A percentile compares a stretch with the other conserved stretches of the same genome.
Conservation (phyloP, 179 eudicot genomes). For the Spinacia oleracea region DNA sequence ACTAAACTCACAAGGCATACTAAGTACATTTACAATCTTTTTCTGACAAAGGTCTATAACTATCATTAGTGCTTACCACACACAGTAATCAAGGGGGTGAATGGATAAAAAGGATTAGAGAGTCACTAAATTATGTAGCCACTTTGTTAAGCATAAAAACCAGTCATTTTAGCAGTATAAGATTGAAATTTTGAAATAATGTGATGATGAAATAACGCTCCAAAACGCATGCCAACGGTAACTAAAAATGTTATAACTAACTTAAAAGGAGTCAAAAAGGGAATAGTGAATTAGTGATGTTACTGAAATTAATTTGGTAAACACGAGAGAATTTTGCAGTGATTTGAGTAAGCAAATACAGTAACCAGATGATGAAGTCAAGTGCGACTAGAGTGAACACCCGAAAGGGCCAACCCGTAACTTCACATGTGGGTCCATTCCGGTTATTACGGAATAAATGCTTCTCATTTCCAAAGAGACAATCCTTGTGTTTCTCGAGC, state of each 20-base stretch:
- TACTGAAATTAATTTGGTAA: neutral
- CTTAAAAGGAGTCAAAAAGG: constrained; percentile 3
- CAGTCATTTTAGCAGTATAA: neutral
- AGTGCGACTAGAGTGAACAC: neutral
- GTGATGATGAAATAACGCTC: constrained; percentile 14
- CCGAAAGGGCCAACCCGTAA: neutral
- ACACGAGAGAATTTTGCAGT: neutral
- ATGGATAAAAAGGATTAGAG: neutral
- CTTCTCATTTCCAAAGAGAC: constrained; percentile 16
- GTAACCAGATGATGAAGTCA: neutral
- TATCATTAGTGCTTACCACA: neutral
- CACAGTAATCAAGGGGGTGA: neutral
- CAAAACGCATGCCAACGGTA: constrained; percentile 3
- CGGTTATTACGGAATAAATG: constrained; percentile 28
- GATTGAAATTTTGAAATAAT: neutral
- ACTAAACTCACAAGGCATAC: neutral
- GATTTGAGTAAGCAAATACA: neutral
- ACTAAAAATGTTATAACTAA: neutral
- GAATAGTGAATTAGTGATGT: neutral
- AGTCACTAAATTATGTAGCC: constrained; percentile 14
- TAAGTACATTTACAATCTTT: too few species aligned
- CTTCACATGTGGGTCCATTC: constrained; percentile 9
- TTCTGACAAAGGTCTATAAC: too few species aligned
- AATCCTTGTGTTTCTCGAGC: neutral
- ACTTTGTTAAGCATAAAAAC: constrained; percentile 3